A percentile compares a stretch with the other conserved stretches of the same genome.
These are phyloP conservation scores for Articulospora tetracladia DNA, from an alignment of 495 filamentous ascomycete genomes.

Conservation along the genomic window DNA sequence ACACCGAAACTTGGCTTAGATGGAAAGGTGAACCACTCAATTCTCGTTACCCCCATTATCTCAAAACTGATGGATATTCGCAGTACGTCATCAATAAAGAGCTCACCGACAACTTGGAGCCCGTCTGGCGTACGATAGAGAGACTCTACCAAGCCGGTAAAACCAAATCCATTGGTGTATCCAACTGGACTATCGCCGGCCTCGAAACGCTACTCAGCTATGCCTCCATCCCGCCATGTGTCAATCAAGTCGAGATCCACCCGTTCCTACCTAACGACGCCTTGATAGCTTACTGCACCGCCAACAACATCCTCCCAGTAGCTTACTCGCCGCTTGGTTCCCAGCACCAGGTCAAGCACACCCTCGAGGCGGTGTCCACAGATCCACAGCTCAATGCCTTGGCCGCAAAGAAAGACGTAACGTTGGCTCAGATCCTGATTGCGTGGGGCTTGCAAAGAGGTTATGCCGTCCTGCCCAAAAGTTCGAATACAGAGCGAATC, in stretches of 20 bases:
- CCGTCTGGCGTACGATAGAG: conserved; percentile 47
- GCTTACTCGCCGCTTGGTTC: conserved; percentile 53
- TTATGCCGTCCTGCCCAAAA: conserved; percentile 44
- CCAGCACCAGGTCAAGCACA: conserved; percentile 61
- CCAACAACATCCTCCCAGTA: conserved; percentile 40
- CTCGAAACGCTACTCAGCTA: conserved; percentile 52
- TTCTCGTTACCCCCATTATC: neutral
- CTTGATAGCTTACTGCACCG: conserved; percentile 26
- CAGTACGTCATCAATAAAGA: conserved; percentile 28
- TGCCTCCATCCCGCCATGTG: conserved; percentile 59
- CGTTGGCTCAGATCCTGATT: conserved; percentile 36
- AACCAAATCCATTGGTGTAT: conserved; percentile 33
- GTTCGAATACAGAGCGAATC: conserved; percentile 39
- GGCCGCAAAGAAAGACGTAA: conserved; percentile 32
- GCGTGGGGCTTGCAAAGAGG: conserved; percentile 47
- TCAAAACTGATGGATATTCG: conserved; percentile 24
- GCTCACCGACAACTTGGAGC: conserved; percentile 39
- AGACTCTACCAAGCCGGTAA: conserved; percentile 49
- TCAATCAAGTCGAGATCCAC: conserved; percentile 89
- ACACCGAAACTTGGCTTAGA: conserved; percentile 51
- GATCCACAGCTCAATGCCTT: conserved; percentile 46
- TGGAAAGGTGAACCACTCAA: conserved; percentile 37
- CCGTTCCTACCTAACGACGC: conserved; percentile 50
- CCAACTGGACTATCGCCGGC: conserved; percentile 48
- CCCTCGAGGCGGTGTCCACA: conserved; percentile 57